Evolutionary conservation across 2,329 filamentous ascomycete species (phyloP).

Genomic region (Passalora sequoiae): DNA sequence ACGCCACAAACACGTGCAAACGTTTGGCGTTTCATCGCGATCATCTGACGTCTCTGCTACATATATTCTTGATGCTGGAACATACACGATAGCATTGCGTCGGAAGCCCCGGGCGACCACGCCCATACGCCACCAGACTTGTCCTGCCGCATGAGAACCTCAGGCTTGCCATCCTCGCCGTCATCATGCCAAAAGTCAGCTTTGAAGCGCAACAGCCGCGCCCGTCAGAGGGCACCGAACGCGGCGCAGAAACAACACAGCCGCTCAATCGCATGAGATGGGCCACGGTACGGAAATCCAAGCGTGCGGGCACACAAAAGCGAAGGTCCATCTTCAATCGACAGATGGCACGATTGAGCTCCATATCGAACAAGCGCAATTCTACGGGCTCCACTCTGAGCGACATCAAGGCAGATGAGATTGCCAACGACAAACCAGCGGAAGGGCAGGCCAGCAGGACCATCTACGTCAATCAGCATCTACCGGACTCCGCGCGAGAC

Average conservation of each 20-base stretch:
- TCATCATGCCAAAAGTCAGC: constrained; percentile 6
- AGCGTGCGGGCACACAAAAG: constrained; percentile 71
- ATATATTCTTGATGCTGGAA: constrained; percentile 5
- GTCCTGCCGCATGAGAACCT: constrained; percentile 6
- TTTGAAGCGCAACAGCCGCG: constrained; percentile 12
- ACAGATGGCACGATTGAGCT: constrained; percentile 27
- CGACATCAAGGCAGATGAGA: constrained; percentile 30
- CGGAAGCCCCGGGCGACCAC: constrained; percentile 3
- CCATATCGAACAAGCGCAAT: constrained; percentile 37
- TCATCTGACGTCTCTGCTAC: not conserved
- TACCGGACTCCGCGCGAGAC: constrained; percentile 70
- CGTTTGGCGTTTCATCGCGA: not conserved
- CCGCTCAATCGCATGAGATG: constrained; percentile 72
- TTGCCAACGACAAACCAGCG: constrained; percentile 27
- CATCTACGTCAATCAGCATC: constrained; percentile 79
- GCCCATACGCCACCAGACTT: not conserved
- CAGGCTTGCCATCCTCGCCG: not conserved
- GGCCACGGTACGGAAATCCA: constrained; percentile 85
- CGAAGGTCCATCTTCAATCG: constrained; percentile 76
- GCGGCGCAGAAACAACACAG: constrained; percentile 50
- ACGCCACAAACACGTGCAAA: constrained; percentile 2
- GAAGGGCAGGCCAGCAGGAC: constrained; percentile 46
- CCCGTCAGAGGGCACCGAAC: constrained; percentile 25
- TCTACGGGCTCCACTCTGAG: constrained; percentile 32
- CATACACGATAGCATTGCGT: constrained; percentile 6